Evolutionary conservation across 805 yeast genomes (phyloP).

Genomic region (Wickerhamiella bombiphila): DNA sequence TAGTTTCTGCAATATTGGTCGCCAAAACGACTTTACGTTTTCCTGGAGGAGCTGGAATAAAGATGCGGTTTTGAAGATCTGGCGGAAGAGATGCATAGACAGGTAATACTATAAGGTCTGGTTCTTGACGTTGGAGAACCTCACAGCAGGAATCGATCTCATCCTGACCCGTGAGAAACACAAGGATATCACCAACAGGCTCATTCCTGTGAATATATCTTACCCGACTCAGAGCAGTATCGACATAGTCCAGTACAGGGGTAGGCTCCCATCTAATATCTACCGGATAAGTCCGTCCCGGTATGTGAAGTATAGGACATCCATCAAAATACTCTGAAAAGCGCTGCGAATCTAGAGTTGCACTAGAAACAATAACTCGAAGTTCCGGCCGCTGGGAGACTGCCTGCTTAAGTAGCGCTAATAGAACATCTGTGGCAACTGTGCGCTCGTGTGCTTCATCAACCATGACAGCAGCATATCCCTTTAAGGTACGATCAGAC

Average conservation of each 20-base stretch:
- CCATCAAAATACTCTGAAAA: conserved; percentile 67
- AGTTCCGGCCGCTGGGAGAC: conserved; percentile 50
- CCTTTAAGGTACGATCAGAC: conserved; percentile 49
- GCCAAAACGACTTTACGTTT: conserved; percentile 82
- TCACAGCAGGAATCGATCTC: conserved; percentile 72
- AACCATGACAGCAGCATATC: conserved; percentile 72
- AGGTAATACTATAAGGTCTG: conserved; percentile 51
- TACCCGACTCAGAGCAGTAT: conserved; percentile 77
- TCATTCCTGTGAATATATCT: conserved; percentile 71
- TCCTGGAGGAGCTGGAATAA: conserved; percentile 71
- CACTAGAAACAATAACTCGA: conserved; percentile 72
- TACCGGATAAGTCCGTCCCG: conserved; percentile 90
- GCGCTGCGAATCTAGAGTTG: conserved; percentile 82
- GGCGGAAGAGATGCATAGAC: conserved; percentile 85
- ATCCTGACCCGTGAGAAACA: conserved; percentile 47
- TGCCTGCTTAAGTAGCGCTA: conserved; percentile 69
- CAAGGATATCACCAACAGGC: conserved; percentile 23
- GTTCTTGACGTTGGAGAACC: conserved; percentile 27
- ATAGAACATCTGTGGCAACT: conserved; percentile 68
- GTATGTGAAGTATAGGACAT: conserved; percentile 79
- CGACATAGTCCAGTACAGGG: conserved; percentile 83
- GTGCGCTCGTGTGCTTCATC: conserved; percentile 98
- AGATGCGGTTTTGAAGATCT: conserved; percentile 66
- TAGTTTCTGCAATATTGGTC: conserved; percentile 94
- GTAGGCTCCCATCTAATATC: conserved; percentile 67